A percentile compares a stretch with the other conserved stretches of the same genome.
phyloP scores from a whole-genome alignment of 2,329 filamentous ascomycete species.

The Claviceps sp. region DNA sequence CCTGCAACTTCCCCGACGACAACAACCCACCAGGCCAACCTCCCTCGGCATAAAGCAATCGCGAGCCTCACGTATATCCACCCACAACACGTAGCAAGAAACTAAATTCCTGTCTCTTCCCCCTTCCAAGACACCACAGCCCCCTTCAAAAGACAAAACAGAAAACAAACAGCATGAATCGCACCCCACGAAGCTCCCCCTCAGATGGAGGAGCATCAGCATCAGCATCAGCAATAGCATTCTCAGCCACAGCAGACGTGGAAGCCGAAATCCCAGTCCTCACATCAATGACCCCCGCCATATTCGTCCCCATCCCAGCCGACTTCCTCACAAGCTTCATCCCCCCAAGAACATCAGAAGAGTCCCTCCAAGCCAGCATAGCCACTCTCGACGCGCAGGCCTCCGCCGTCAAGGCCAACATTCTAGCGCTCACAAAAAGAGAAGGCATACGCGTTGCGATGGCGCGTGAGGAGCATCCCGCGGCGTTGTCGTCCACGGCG shows the following conservation, averaged over 20 bases:
- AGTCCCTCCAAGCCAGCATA: conserved; percentile 11
- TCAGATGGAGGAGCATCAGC: too few species aligned
- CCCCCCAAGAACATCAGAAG: conserved; percentile 7
- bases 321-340: conserved; percentile 11
- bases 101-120: background rate
- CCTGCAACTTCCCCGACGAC: too few species aligned
- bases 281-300: conserved; percentile 13
- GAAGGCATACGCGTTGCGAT: conserved; percentile 18
- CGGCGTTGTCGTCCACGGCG: background rate
- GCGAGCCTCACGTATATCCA: background rate
- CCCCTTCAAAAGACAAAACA: background rate
- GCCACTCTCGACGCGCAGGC: conserved; percentile 14
- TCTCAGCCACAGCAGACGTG: background rate
- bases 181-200: background rate
- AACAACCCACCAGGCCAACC: background rate
- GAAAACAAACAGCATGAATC: background rate
- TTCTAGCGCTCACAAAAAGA: conserved; percentile 16
- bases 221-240: background rate
- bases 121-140: background rate
- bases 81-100: background rate
- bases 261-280: conserved; percentile 8
- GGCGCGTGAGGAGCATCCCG: conserved; percentile 2
- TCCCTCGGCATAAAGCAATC: background rate
- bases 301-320: conserved; percentile 21
- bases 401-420: conserved; percentile 17